Conservation (phyloP, 23 red algal species). For the Gracilaria domingensis region DNA sequence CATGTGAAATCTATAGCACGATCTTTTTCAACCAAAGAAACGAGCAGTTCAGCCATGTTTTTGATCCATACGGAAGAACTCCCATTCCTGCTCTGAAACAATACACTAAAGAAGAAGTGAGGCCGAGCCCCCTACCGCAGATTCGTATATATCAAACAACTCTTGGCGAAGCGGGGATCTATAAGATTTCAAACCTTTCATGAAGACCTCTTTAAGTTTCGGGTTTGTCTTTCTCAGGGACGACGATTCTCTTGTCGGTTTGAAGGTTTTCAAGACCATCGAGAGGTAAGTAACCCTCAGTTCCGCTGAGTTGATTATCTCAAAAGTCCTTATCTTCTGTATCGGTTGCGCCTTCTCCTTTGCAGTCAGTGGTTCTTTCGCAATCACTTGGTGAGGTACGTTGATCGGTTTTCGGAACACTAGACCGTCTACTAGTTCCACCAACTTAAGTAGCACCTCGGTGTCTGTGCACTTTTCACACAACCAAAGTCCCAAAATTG, state of each 20-base stretch:
- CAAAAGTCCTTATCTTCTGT: constrained; percentile 71
- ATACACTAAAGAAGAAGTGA: constrained; percentile 74
- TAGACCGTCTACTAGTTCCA: constrained; percentile 65
- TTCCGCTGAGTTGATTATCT: constrained; percentile 35
- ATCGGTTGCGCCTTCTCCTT: constrained; percentile 85
- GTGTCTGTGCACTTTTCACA: constrained; percentile 64
- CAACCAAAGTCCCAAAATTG: constrained; percentile 52
- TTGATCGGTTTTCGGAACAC: constrained; percentile 49
- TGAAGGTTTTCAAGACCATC: constrained; percentile 73
- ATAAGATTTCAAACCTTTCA: constrained; percentile 74
- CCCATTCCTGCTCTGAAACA: constrained; percentile 91
- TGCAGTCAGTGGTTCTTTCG: constrained; percentile 59
- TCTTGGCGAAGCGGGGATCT: constrained; percentile 40
- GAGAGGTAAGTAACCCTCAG: constrained; percentile 59
- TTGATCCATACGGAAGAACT: constrained; percentile 92
- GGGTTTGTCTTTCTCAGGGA: constrained; percentile 41
- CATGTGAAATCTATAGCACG: neutral
- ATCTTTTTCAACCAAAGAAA: constrained; percentile 54
- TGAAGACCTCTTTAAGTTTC: constrained; percentile 83
- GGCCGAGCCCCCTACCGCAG: constrained; percentile 40
- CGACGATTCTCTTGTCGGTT: neutral
- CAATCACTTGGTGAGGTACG: neutral
- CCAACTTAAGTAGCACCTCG: constrained; percentile 65
- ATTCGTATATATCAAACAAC: constrained; percentile 80
- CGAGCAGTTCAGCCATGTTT: constrained; percentile 78